Evolutionary conservation across 2,329 filamentous ascomycete species (phyloP), one percentile per base, ranked within the genome.

Genomic region (Ophiocordyceps unilateralis): DNA sequence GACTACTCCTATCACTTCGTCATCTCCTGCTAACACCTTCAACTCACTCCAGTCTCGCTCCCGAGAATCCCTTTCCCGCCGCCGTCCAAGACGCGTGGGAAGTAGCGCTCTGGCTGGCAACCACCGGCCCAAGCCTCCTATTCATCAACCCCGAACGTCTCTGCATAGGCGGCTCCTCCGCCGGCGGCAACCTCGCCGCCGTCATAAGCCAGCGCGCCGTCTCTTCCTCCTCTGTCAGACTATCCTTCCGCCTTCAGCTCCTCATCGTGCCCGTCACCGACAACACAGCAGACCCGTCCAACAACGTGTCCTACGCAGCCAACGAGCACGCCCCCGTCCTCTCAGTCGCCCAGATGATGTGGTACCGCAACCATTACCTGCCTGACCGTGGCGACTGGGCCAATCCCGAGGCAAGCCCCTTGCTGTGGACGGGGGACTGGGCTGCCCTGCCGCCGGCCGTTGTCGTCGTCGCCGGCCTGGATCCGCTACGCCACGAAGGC

Each of bases 351-450:
- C 76, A 76, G 54, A 77, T 77, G 73, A 52, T 72, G 41, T 77
- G 74, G 73, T 78, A 74, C 50, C 62, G 73, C n/a, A 52, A 64
- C 17, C 68, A 73, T 52, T 77, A 76, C 54, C 61, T 78, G 2
- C 71, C 72, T 0, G 57, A 68, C 37, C 44, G 59, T 21, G 51
- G 50, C 2, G 62, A 67, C 43, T 67, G 69, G 63, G 49, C 52
- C 2, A 58, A 72, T 28, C 66, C 68, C 0, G 71, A 76, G 51
- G 70, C 73, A 0, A 74, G 68, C 40, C 70, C 70, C 2, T 51
- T 76, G 40, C 60, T 76, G 19, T 72, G 69, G 55, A 23, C 53
- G 1, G 65, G 64, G 2, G 64, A 70, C 41, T 76, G 70, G 65
- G 55, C 60, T 2, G 55, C 58, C 41, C 54, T 74, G 42, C 72